phyloP scores from a whole-genome alignment of 306 rosid species.

The Cucumis sativus region DNA sequence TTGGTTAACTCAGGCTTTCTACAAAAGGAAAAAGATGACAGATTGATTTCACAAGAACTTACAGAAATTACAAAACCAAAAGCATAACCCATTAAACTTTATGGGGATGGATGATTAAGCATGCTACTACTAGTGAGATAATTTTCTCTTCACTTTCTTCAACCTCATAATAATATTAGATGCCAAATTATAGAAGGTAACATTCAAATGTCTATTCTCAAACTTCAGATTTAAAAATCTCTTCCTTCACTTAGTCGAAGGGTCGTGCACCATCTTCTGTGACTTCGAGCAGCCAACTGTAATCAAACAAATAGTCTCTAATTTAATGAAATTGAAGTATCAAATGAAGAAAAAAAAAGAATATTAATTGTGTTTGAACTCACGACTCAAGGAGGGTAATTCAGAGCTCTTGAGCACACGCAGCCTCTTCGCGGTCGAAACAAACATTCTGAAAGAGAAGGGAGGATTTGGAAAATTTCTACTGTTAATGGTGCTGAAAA shows the following conservation, averaged over 20 bases:
- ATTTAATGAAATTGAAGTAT: not conserved
- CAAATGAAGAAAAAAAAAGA: not conserved
- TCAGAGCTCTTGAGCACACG: conserved; percentile 76
- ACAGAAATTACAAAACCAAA: conserved; percentile 6
- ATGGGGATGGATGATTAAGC: not conserved
- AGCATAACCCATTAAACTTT: not conserved
- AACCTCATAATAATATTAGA: not conserved
- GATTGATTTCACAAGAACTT: not conserved
- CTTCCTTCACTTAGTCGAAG: conserved; percentile 21
- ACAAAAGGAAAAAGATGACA: not conserved
- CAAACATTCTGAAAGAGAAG: conserved; percentile 55
- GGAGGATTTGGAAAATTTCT: not conserved
- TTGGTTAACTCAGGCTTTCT: not conserved
- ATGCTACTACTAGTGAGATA: not conserved
- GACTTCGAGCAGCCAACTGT: conserved; percentile 34
- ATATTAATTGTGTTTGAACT: conserved; percentile 12
- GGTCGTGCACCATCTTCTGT: conserved; percentile 18
- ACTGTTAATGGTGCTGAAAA: not conserved
- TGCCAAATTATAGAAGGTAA: conserved; percentile 14
- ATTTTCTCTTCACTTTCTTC: not conserved
- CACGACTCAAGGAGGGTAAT: conserved; percentile 49
- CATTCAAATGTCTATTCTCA: conserved; percentile 11
- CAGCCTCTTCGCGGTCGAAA: conserved; percentile 74
- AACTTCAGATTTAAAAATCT: not conserved
- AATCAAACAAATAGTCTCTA: not conserved